Percentiles rank a stretch among this genome's conserved stretches.
Conservation (phyloP, 2,329 filamentous ascomycete genomes). For the Fusarium redolens region DNA sequence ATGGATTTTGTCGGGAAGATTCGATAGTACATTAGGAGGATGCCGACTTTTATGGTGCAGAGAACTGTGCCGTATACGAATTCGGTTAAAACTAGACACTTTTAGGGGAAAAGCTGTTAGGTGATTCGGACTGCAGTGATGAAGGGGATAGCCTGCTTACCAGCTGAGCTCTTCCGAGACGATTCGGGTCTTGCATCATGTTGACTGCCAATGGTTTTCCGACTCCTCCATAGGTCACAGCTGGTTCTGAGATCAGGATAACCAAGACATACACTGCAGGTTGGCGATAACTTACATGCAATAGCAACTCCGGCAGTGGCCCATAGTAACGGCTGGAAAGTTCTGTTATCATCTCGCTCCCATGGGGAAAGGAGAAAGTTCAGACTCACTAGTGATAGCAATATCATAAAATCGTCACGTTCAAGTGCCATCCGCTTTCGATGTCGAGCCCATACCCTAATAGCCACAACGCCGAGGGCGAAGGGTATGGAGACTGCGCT, state of each 20-base stretch:
- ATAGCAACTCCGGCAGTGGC: not conserved
- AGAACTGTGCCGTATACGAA: slow-evolving; percentile 10
- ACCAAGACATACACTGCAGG: accelerated
- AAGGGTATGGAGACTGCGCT: not conserved
- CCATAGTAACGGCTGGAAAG: not conserved
- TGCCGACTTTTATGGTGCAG: not conserved
- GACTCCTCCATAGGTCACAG: not conserved
- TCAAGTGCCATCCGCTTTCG: not conserved
- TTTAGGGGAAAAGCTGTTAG: accelerated
- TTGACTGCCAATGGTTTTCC: slow-evolving; percentile 10
- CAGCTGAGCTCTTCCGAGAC: not conserved
- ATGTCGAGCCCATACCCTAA: not conserved
- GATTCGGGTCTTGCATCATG: not conserved
- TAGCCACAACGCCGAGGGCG: not conserved
- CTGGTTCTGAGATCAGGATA: not conserved
- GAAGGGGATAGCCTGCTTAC: too few species aligned
- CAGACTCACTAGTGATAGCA: not conserved
- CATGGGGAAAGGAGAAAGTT: too few species aligned
- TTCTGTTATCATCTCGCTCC: too few species aligned
- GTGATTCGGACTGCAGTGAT: accelerated
- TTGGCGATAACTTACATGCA: not conserved
- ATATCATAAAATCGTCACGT: slow-evolving; percentile 1
- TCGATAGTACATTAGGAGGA: not conserved
- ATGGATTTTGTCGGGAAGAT: slow-evolving; percentile 9
- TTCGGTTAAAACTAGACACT: slow-evolving; percentile 2